Evolutionary conservation across 2,329 filamentous ascomycete genomes (phyloP).

Genomic region (Mariannaea elegans): DNA sequence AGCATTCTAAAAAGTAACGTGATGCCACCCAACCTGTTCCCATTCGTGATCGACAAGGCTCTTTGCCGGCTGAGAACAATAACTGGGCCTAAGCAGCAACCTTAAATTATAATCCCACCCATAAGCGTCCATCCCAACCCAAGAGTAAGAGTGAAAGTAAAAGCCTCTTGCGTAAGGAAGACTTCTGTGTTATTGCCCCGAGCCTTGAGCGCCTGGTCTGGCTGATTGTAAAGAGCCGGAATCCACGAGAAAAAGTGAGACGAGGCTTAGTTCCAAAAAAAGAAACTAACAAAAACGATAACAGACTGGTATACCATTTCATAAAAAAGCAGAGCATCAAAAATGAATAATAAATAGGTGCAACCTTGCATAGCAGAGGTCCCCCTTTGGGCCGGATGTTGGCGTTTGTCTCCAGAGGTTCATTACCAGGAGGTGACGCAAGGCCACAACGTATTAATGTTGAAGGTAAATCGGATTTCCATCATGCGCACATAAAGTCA

Average conservation of each 20-base stretch:
- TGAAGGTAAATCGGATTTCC: constrained; percentile 27
- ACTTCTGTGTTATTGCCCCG: constrained; percentile 5
- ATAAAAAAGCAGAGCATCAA: background rate
- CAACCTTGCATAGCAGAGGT: constrained; percentile 1
- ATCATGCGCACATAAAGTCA: constrained; percentile 63
- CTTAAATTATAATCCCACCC: constrained; percentile 11
- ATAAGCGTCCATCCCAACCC: background rate
- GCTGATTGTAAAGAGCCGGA: background rate
- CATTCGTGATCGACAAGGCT: background rate
- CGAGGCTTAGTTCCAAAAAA: background rate
- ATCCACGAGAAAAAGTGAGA: constrained; percentile 6
- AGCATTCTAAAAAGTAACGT: constrained; percentile 14
- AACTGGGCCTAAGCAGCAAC: background rate
- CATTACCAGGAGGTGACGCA: constrained; percentile 9
- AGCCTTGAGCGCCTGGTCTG: constrained; percentile 6
- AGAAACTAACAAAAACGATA: constrained; percentile 16
- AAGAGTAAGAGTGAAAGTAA: background rate
- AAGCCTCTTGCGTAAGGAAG: background rate
- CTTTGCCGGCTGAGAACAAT: constrained; percentile 1
- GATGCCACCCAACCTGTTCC: constrained; percentile 11
- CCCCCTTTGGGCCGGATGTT: background rate
- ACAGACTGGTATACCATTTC: constrained; percentile 25
- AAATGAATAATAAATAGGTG: constrained; percentile 21
- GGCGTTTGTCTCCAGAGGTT: background rate
- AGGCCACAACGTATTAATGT: constrained; percentile 22